These are phyloP conservation scores for Paecilomyces dactylethromorphus DNA, from an alignment of 2,329 filamentous ascomycete genomes.

Conservation along the genomic window DNA sequence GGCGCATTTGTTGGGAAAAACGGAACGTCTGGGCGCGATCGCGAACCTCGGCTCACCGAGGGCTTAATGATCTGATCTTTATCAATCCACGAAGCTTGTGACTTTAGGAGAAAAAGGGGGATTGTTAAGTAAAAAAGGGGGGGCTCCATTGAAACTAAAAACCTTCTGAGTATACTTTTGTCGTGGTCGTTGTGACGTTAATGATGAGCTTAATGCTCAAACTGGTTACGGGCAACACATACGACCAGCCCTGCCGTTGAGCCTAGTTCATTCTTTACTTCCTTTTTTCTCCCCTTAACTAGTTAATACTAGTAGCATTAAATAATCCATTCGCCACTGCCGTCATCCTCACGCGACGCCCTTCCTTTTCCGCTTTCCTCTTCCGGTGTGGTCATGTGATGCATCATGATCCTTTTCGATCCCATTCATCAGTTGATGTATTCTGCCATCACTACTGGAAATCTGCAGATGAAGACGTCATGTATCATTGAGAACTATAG, in stretches of 20 bases:
- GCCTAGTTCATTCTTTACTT: too few species aligned
- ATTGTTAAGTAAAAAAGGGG: too few species aligned
- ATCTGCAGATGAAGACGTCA: not conserved
- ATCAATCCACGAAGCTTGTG: not conserved
- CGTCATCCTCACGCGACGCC: constrained; percentile 8
- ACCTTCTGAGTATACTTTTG: not conserved
- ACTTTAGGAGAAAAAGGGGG: not conserved
- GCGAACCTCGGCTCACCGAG: constrained; percentile 1
- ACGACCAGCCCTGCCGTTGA: not conserved
- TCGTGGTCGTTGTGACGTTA: not conserved
- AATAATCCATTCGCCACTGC: not conserved
- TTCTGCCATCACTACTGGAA: not conserved
- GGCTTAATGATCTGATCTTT: too few species aligned
- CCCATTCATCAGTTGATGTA: not conserved
- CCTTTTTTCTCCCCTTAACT: too few species aligned
- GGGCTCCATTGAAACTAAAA: too few species aligned
- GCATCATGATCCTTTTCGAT: not conserved
- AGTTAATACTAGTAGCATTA: too few species aligned
- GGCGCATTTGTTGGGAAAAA: constrained; percentile 3
- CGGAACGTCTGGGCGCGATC: not conserved
- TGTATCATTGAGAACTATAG: too few species aligned
- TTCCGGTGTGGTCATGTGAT: constrained; percentile 4
- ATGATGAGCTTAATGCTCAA: not conserved
- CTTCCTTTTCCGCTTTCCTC: constrained; percentile 6
- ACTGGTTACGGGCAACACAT: not conserved